These are phyloP conservation scores for Linum trigynum DNA, from an alignment of 345 rosid species.

Conservation along the genomic window DNA sequence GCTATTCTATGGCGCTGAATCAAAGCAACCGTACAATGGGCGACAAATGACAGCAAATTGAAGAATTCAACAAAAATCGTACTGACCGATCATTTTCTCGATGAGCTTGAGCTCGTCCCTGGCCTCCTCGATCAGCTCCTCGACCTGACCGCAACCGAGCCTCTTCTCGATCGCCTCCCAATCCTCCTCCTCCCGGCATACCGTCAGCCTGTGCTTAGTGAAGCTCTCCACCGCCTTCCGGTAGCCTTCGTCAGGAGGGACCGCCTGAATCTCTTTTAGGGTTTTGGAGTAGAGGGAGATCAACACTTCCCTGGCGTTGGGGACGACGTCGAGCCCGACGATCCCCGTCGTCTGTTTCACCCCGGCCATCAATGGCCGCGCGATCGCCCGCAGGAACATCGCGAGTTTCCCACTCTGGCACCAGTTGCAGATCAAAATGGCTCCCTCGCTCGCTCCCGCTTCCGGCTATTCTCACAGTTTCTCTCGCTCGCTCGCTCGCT, in stretches of 20 bases:
- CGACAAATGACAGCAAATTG: no score
- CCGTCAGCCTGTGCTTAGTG: constrained; percentile 68
- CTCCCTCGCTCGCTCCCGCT: no score
- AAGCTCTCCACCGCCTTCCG: constrained; percentile 90
- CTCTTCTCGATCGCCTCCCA: constrained; percentile 87
- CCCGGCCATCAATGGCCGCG: constrained; percentile 85
- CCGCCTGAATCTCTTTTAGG: constrained; percentile 87
- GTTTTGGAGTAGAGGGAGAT: constrained; percentile 71
- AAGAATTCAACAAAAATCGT: neutral
- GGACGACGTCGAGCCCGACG: constrained; percentile 89
- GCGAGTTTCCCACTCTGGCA: neutral
- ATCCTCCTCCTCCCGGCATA: constrained; percentile 68
- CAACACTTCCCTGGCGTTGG: constrained; percentile 79
- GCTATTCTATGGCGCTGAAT: no score
- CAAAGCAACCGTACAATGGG: neutral
- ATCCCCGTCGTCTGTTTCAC: constrained; percentile 93
- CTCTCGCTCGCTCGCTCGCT: no score
- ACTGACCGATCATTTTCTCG: constrained; percentile 83
- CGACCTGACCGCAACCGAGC: constrained; percentile 93
- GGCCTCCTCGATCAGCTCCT: constrained; percentile 96
- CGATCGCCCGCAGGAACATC: constrained; percentile 71
- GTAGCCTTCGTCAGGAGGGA: constrained; percentile 93
- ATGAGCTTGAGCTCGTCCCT: constrained; percentile 90
- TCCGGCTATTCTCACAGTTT: no score
- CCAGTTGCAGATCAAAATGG: no score